Percentiles rank a stretch among this genome's conserved stretches.
Evolutionary conservation across 345 rosid species (phyloP).

Genomic region (Kandelia obovata): DNA sequence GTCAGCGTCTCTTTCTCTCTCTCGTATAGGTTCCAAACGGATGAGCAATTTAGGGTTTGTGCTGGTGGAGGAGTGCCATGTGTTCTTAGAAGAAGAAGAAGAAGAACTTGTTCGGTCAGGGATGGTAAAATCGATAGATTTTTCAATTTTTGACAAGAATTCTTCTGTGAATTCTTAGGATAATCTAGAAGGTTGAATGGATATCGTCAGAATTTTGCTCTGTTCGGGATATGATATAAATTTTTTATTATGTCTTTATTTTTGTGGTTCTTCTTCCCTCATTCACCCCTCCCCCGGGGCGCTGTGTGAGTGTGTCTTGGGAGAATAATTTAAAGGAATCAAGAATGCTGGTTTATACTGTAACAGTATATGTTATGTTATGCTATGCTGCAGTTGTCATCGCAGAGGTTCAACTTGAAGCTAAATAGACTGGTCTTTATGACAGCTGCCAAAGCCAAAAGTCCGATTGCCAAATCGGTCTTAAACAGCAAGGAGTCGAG

Average conservation of each 20-base stretch:
- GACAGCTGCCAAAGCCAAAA: constrained; percentile 17
- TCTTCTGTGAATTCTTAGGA: too few relatives aligned
- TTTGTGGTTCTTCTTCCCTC: not conserved
- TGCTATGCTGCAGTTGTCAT: constrained; percentile 40
- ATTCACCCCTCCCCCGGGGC: too few relatives aligned
- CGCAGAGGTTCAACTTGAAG: constrained; percentile 33
- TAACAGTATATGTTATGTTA: not conserved
- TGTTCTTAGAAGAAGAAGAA: too few relatives aligned
- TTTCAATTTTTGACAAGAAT: too few relatives aligned
- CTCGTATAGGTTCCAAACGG: not conserved
- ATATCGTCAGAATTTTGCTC: too few relatives aligned
- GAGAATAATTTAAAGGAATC: not conserved
- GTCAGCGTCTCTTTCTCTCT: constrained; percentile 14
- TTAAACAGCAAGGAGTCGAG: constrained; percentile 35
- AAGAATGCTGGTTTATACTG: not conserved
- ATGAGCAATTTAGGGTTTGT: not conserved
- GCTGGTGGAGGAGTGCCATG: too few relatives aligned
- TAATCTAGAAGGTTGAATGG: too few relatives aligned
- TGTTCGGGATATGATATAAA: too few relatives aligned
- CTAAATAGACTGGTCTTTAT: constrained; percentile 27
- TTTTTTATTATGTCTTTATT: too few relatives aligned
- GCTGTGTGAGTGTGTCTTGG: not conserved
- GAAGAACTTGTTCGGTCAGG: too few relatives aligned
- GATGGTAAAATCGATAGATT: too few relatives aligned
- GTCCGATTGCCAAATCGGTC: constrained; percentile 33